Evolutionary conservation across 441 rosid genomes (phyloP), one percentile per base, ranked within the genome.

Genomic region (Arabidopsis hybrid): DNA sequence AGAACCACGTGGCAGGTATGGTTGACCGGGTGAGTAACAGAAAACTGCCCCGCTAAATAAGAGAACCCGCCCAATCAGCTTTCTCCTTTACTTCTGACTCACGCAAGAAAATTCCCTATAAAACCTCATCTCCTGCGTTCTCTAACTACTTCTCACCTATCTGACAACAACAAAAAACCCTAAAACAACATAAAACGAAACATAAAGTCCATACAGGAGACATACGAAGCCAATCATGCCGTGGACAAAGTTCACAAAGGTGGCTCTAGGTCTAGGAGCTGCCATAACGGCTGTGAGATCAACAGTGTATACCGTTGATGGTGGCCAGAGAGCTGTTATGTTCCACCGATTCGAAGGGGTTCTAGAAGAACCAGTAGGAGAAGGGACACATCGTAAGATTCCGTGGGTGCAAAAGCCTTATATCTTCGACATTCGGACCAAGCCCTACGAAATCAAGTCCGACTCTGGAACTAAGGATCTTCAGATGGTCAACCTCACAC

Each of bases 381-480:
- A 93, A 83, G 97, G 98, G 35, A 89, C 95, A 16, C 93, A 92
- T 56, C 84, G 88, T 78, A 80, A 89, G 68, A 53, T 92, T 65
- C 98, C 97, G 2, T 91, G 89, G 96, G 88, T 92, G 32, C 95
- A 92, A 77, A 91, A 84, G 77, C 93, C 97, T 0, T 84, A 46
- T 82, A 87, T 91, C 50, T 91, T 87, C 60, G 92, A 91, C 53
- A 91, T 91, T 74, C 88, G 97, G 17, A 89, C 91, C 36, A 72
- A 81, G 13, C 93, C 98, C 2, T 93, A 88, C 78, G 86, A 90
- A 8, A 87, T 91, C 82, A 82, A 89, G 10, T 86, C 93, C 65
- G 14, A 88, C 32, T 87, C 91, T n/a, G 97, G 97, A 14, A 91
- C 98, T 18, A 92, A 92, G 71, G 98, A 92, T 84, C 91, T 89